A percentile compares a stretch with the other conserved stretches of the same genome.
Evolutionary conservation across 202 grass and related monocot species (phyloP).

Genomic region (Cymbopogon flexuosus): DNA sequence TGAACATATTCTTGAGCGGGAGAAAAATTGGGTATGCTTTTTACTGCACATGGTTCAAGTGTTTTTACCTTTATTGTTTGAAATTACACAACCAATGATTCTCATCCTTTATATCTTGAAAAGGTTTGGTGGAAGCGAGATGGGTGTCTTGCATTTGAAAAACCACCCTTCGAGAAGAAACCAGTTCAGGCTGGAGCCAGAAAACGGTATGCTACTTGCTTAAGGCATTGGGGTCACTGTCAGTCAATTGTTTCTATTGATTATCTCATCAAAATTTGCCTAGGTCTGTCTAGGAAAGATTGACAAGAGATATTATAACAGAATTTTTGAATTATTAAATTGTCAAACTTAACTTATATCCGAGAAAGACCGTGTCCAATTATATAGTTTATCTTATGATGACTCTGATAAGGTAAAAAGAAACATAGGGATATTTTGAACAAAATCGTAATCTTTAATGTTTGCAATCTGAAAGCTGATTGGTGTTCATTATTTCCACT

Average conservation of each 20-base stretch:
- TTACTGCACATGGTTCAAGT: slow-evolving; percentile 16
- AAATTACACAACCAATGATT: slow-evolving; percentile 4
- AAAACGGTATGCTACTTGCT: slow-evolving; percentile 64
- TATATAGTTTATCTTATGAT: background rate
- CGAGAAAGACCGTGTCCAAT: background rate
- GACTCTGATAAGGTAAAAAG: background rate
- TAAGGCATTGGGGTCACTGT: background rate
- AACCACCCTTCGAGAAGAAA: slow-evolving; percentile 70
- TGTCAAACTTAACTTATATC: background rate
- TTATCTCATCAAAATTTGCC: background rate
- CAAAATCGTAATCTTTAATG: background rate
- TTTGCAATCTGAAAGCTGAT: background rate
- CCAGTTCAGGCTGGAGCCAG: slow-evolving; percentile 52
- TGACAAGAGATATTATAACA: background rate
- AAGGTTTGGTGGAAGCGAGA: slow-evolving; percentile 99
- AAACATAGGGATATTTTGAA: background rate
- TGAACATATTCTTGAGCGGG: slow-evolving; percentile 93
- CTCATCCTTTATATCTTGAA: slow-evolving; percentile 16
- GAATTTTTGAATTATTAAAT: background rate
- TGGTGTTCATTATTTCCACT: background rate
- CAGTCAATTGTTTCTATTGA: background rate
- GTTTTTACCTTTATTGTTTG: slow-evolving; percentile 1
- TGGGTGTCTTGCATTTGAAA: slow-evolving; percentile 86
- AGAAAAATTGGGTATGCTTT: slow-evolving; percentile 90
- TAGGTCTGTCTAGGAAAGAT: background rate